phyloP scores from a whole-genome alignment of 1,284 basidiomycete species.

The Ceratobasidium sp. region DNA sequence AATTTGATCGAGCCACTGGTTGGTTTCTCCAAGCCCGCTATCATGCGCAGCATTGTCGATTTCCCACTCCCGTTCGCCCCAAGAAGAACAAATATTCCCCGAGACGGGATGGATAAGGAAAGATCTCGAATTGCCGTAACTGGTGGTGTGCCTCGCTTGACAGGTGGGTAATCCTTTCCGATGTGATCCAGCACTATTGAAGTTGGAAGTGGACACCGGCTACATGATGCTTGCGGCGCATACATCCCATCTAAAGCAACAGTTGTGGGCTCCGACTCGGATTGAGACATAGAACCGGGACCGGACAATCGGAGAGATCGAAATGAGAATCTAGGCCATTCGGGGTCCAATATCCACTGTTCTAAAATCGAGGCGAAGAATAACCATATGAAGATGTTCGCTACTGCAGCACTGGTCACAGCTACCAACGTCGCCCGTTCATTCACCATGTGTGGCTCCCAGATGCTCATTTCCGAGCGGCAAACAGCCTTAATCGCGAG shows the following conservation, averaged over 20 bases:
- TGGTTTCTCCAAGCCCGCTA: conserved; percentile 66
- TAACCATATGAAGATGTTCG: conserved; percentile 75
- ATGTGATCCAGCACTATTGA: conserved; percentile 67
- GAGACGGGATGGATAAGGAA: conserved; percentile 68
- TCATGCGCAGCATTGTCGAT: conserved; percentile 71
- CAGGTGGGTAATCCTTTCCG: conserved; percentile 59
- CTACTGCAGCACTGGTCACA: conserved; percentile 67
- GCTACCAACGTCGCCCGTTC: conserved; percentile 64
- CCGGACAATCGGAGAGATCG: conserved; percentile 46
- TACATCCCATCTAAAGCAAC: too few species aligned
- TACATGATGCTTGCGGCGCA: too few species aligned
- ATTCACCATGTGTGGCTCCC: too few species aligned
- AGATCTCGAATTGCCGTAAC: conserved; percentile 71
- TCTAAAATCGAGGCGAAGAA: conserved; percentile 67
- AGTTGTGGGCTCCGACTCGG: conserved; percentile 42
- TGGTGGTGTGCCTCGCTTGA: conserved; percentile 24
- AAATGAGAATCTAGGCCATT: too few species aligned
- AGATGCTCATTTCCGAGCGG: conserved; percentile 2
- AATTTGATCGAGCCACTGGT: conserved; percentile 69
- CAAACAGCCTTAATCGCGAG: conserved; percentile 56
- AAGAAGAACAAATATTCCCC: conserved; percentile 77
- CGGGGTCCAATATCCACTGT: conserved; percentile 64
- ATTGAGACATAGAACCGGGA: conserved; percentile 37
- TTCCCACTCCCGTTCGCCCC: conserved; percentile 77
- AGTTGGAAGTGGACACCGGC: not conserved